Evolutionary conservation across 139 green algal genomes (phyloP).

Genomic region (Microglena sp.): DNA sequence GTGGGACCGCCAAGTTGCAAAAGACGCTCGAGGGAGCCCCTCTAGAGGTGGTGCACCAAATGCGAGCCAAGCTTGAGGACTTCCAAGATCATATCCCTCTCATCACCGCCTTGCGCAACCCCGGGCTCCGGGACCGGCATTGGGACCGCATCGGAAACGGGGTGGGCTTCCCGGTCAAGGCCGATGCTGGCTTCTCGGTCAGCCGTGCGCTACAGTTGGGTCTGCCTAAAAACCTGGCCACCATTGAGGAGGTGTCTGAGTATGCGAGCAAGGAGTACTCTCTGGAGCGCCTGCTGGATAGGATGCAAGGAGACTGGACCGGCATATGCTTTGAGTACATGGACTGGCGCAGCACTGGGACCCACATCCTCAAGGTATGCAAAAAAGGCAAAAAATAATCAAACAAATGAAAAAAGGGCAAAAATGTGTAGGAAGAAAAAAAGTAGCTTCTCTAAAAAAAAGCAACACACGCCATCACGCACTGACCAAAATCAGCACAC

Average conservation of each 20-base stretch:
- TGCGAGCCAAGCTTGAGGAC: slow-evolving; percentile 48
- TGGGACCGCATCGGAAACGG: slow-evolving; percentile 50
- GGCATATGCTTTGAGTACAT: slow-evolving; percentile 47
- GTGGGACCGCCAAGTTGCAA: slow-evolving; percentile 34
- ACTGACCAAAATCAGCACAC: no score
- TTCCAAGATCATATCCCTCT: slow-evolving; percentile 63
- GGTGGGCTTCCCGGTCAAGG: slow-evolving; percentile 51
- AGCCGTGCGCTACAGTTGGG: slow-evolving; percentile 23
- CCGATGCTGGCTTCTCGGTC: slow-evolving; percentile 33
- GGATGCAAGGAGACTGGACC: slow-evolving; percentile 53
- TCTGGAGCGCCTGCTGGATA: slow-evolving; percentile 43
- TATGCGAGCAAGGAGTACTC: slow-evolving; percentile 33
- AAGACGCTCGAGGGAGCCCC: slow-evolving; percentile 34
- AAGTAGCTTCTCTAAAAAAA: no score
- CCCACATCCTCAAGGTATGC: slow-evolving; percentile 48
- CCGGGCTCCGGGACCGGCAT: slow-evolving; percentile 51
- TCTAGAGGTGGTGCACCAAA: slow-evolving; percentile 17
- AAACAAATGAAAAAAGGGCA: no score
- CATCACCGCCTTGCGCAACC: slow-evolving; percentile 61
- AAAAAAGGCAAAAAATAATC: no score
- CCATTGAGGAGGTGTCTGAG: slow-evolving; percentile 62
- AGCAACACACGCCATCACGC: no score
- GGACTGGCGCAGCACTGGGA: slow-evolving; percentile 55
- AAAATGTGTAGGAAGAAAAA: no score
- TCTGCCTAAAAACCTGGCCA: slow-evolving; percentile 43